These are phyloP conservation scores for Talaromyces sp. DNA, from an alignment of 2,329 filamentous ascomycete species.

Conservation along the genomic window DNA sequence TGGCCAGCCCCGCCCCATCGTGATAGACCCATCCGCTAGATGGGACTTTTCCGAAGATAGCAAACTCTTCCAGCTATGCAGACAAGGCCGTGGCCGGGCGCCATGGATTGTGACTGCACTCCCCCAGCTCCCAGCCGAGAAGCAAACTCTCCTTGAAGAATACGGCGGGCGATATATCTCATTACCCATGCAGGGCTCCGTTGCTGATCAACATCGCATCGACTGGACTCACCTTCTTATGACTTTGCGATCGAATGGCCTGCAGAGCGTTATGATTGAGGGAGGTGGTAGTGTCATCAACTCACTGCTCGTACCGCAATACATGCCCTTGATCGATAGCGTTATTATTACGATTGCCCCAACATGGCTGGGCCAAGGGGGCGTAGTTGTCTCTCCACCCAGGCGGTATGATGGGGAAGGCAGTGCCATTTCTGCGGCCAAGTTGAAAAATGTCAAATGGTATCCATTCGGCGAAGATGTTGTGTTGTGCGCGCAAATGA, in stretches of 20 bases:
- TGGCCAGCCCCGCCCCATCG: conserved; percentile 73
- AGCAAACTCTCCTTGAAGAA: conserved; percentile 26
- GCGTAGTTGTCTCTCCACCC: conserved; percentile 74
- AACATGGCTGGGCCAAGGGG: conserved; percentile 79
- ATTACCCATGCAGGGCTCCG: conserved; percentile 20
- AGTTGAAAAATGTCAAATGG: conserved; percentile 68
- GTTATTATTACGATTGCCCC: conserved; percentile 89
- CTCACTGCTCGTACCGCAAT: conserved; percentile 64
- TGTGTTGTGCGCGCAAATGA: conserved; percentile 71
- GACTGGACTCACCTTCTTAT: conserved; percentile 66
- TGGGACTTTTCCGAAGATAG: conserved; percentile 65
- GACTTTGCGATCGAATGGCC: conserved; percentile 57
- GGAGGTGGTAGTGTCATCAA: conserved; percentile 84
- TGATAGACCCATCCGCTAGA: conserved; percentile 74
- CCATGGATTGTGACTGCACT: conserved; percentile 66
- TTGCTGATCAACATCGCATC: conserved; percentile 24
- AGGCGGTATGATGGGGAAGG: conserved; percentile 54
- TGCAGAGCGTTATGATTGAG: conserved; percentile 85
- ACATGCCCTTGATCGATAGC: conserved; percentile 64
- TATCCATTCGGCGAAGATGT: conserved; percentile 77
- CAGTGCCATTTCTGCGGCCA: conserved; percentile 60
- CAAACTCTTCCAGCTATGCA: conserved; percentile 67
- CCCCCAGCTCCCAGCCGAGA: conserved; percentile 14
- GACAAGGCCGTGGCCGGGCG: conserved; percentile 65
- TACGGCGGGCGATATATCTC: conserved; percentile 36